Evolutionary conservation across 176 grass and related monocot species (phyloP).

Genomic region (Raddia guianensis): DNA sequence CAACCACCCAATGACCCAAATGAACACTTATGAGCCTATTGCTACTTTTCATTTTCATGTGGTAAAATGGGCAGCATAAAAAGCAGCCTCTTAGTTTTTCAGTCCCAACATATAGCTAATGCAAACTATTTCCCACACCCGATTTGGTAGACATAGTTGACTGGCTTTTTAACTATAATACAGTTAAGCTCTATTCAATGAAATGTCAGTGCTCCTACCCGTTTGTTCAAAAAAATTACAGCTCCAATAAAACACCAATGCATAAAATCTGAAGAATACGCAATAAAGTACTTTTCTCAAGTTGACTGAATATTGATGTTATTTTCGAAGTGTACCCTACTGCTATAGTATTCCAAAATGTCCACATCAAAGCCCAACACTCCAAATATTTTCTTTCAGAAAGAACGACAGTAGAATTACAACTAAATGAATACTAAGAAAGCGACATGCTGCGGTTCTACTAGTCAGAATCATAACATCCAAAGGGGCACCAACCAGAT

Average conservation of each 20-base stretch:
- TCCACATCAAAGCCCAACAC: neutral
- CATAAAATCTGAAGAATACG: conserved; percentile 7
- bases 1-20: conserved; percentile 1
- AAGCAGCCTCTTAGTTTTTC: conserved; percentile 9
- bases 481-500: conserved; percentile 71
- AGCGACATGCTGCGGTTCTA: conserved; percentile 18
- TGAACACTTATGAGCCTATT: neutral
- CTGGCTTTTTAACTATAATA: neutral
- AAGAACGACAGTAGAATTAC: conserved; percentile 1
- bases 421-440: conserved; percentile 19
- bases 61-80: neutral
- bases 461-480: conserved; percentile 33
- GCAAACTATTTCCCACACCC: neutral
- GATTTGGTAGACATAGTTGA: conserved; percentile 10
- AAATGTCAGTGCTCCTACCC: too few species aligned
- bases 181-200: too few species aligned
- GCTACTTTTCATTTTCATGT: conserved; percentile 19
- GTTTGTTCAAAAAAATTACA: neutral
- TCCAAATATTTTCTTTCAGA: conserved; percentile 7
- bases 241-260: neutral
- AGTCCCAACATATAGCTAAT: neutral
- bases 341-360: conserved; percentile 21
- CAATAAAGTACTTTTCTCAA: neutral
- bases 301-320: conserved; percentile 26
- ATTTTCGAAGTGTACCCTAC: conserved; percentile 31